Evolutionary conservation across 106 monocot species (phyloP).

Genomic region (Dioscorea zingiberensis): DNA sequence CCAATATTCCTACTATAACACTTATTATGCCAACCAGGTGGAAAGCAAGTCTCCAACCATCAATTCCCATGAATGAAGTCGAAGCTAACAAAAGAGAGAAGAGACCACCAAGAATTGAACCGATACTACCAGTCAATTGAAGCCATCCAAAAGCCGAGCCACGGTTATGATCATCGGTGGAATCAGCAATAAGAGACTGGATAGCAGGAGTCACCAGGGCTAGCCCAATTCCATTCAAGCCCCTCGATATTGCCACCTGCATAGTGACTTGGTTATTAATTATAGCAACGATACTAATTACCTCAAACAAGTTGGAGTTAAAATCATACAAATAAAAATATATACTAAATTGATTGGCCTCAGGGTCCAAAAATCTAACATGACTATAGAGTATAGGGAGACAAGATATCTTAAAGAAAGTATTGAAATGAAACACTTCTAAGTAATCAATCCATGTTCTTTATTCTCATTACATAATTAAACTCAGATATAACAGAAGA

Average conservation of each 20-base stretch:
- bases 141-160: conserved; percentile 77
- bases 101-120: conserved; percentile 74
- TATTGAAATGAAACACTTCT: too few relatives aligned
- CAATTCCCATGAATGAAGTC: conserved; percentile 62
- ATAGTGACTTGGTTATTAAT: background rate
- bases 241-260: conserved; percentile 58
- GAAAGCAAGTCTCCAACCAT: conserved; percentile 91
- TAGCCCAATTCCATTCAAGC: conserved; percentile 71
- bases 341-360: too few relatives aligned
- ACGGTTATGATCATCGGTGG: conserved; percentile 66
- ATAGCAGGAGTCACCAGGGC: conserved; percentile 84
- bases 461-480: too few relatives aligned
- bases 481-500: too few relatives aligned
- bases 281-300: too few relatives aligned
- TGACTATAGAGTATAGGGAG: too few relatives aligned
- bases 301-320: too few relatives aligned
- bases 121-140: conserved; percentile 59
- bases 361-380: too few relatives aligned
- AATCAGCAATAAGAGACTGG: conserved; percentile 87
- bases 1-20: conserved; percentile 61
- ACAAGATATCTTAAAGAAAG: too few relatives aligned
- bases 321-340: too few relatives aligned
- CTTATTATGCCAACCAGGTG: conserved; percentile 67
- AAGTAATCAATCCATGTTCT: too few relatives aligned
- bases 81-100: conserved; percentile 62